These are phyloP conservation scores for Curvularia sp. DNA, from an alignment of 2,329 filamentous ascomycete genomes.

Conservation along the genomic window DNA sequence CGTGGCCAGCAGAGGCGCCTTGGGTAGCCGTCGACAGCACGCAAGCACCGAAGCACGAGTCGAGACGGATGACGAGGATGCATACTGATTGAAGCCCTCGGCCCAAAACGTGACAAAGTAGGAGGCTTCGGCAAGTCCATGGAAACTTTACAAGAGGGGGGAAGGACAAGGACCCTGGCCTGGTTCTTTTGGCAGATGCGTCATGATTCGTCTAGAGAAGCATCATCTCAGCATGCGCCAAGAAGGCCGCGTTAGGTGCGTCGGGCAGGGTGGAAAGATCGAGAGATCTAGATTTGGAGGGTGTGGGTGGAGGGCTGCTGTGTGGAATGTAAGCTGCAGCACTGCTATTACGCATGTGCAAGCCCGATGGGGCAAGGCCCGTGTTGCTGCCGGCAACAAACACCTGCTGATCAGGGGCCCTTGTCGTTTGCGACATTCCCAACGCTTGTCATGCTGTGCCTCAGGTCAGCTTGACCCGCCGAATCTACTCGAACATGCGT, in stretches of 20 bases:
- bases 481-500: constrained; percentile 6
- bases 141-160: neutral
- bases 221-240: constrained; percentile 9
- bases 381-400: constrained; percentile 6
- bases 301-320: neutral
- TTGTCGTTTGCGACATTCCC: neutral
- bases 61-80: constrained; percentile 30
- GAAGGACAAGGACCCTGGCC: neutral
- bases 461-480: constrained; percentile 3
- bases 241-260: neutral
- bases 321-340: constrained; percentile 3
- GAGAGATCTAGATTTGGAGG: neutral
- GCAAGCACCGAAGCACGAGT: constrained; percentile 24
- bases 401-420: constrained; percentile 2
- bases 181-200: constrained; percentile 2
- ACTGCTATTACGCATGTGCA: too few relatives aligned
- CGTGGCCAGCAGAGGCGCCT: constrained; percentile 5
- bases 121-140: neutral
- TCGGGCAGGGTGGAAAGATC: neutral
- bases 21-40: constrained; percentile 8
- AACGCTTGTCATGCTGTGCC: constrained; percentile 8
- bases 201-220: constrained; percentile 10
- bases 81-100: constrained; percentile 14
- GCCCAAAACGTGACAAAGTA: neutral
- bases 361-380: neutral